Evolutionary conservation across 2,329 filamentous ascomycete genomes (phyloP).

Genomic region (Neobulgaria alba): DNA sequence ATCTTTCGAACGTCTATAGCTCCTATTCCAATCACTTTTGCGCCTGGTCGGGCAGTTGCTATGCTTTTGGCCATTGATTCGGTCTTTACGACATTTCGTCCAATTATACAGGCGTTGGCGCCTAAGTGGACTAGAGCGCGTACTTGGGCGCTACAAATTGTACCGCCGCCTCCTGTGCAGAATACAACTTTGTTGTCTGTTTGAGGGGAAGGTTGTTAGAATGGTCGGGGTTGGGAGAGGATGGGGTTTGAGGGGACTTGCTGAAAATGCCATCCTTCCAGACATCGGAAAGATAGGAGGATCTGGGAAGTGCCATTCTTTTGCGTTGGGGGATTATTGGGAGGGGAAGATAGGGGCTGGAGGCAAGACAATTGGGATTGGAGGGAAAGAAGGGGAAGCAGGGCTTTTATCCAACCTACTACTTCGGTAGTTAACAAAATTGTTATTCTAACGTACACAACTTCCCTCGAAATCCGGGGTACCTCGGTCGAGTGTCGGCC

Average conservation of each 20-base stretch:
- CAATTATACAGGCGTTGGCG: conserved; percentile 88
- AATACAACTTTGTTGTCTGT: conserved; percentile 82
- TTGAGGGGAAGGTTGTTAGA: too few relatives aligned
- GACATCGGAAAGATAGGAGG: conserved; percentile 69
- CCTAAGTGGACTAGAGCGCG: conserved; percentile 84
- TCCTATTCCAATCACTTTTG: conserved; percentile 81
- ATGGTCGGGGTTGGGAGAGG: neutral
- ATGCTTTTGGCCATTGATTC: conserved; percentile 74
- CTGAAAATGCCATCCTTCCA: conserved; percentile 87
- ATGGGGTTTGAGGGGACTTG: conserved; percentile 32
- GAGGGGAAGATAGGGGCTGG: too few relatives aligned
- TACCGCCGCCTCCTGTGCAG: conserved; percentile 88
- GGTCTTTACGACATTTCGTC: conserved; percentile 83
- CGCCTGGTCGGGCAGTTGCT: conserved; percentile 64
- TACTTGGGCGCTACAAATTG: conserved; percentile 91
- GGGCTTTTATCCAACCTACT: too few relatives aligned
- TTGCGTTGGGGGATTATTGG: too few relatives aligned
- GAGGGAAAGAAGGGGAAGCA: too few relatives aligned
- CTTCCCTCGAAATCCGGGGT: too few relatives aligned
- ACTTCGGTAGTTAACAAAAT: too few relatives aligned
- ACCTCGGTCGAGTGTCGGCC: too few relatives aligned
- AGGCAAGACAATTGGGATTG: too few relatives aligned
- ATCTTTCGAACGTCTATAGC: conserved; percentile 69
- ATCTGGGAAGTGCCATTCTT: conserved; percentile 46
- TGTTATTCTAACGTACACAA: too few relatives aligned